A percentile compares a stretch with the other conserved stretches of the same genome.
These are phyloP conservation scores for Hypoxylon perforatum DNA, from an alignment of 495 filamentous ascomycete species.

Conservation along the genomic window DNA sequence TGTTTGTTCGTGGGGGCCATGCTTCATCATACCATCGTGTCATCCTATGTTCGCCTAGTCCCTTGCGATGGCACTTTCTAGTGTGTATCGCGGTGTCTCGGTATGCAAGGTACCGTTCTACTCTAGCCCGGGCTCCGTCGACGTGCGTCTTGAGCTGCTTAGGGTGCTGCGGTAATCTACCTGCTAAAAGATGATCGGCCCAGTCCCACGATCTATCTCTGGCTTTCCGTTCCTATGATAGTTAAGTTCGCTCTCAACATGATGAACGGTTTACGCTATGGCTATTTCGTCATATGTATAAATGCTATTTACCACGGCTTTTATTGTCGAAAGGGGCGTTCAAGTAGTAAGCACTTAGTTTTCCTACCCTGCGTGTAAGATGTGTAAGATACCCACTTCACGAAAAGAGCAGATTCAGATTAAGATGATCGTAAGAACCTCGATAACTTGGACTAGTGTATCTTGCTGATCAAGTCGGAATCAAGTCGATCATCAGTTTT, in stretches of 20 bases:
- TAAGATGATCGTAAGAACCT: too few relatives aligned
- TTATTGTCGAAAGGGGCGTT: too few relatives aligned
- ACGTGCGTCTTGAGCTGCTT: conserved; percentile 16
- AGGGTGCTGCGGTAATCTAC: not conserved
- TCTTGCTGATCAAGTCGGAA: conserved; percentile 11
- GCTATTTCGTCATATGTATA: too few relatives aligned
- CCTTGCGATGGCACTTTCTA: conserved; percentile 1
- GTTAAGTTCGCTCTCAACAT: not conserved
- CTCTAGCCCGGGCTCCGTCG: conserved; percentile 18
- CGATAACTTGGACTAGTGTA: too few relatives aligned
- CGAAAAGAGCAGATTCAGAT: too few relatives aligned
- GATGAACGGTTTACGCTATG: not conserved
- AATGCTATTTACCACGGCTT: too few relatives aligned
- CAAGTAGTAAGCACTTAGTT: too few relatives aligned
- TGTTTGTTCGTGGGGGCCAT: conserved; percentile 30
- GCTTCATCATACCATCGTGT: conserved; percentile 7
- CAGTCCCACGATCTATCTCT: not conserved
- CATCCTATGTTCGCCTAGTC: conserved; percentile 5
- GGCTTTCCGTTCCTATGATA: not conserved
- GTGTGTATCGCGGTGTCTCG: conserved; percentile 12
- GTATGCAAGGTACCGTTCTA: conserved; percentile 44
- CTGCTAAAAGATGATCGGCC: not conserved
- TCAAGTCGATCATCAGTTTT: conserved; percentile 15
- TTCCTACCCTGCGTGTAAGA: not conserved
- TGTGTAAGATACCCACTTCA: not conserved